Base-by-base conservation (phyloP, 805 yeast genomes). In the Saturnispora besseyi region DNA sequence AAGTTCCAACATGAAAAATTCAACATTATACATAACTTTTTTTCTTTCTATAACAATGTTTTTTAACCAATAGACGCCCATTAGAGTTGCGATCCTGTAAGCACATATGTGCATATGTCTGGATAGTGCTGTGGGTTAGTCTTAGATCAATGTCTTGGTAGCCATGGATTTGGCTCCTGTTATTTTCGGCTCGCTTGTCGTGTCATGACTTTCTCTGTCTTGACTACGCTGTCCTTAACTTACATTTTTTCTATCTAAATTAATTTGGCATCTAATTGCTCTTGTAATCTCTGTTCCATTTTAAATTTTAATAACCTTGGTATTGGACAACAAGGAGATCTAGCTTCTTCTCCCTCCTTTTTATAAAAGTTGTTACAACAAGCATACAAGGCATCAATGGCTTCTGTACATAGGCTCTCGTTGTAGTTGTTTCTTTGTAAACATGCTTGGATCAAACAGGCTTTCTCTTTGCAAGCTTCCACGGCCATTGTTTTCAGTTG, bases 101-200 rank as follows among this genome's bases (percentile, higher is more conserved):
- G 68, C 61, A 38, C 40, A 18, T 18, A 11, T 69, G 76, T 60
- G 71, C 37, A 26, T 12, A 21, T 79, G 70, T 71, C 68, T 70
- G 71, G 62, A 67, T 78, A 56, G 95, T 86, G 95, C 95, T 86
- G 54, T 90, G 93, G 93, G 93, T 85, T 70, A 72, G 86, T 85
- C 93, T 84, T 76, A 86, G 90, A 86, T 69, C 51, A 70, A 79
- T 59, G 56, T 49, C 50, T 41, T 52, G 50, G 12, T 15, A 37
- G 49, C 44, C 51, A 52, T 50, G 57, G 59, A 55, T 47, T 52
- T 50, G 53, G 50, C 53, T 52, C 54, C 46, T 53, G 77, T 74
- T 74, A 67, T 64, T 64, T 67, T 74, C 75, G 78, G 77, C 75
- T 74, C 62, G 54, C 30, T 70, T 73, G 82, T 73, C 83, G 82